phyloP scores from a whole-genome alignment of 768 basidiomycete species.

The Phaeotremella skinneri region DNA sequence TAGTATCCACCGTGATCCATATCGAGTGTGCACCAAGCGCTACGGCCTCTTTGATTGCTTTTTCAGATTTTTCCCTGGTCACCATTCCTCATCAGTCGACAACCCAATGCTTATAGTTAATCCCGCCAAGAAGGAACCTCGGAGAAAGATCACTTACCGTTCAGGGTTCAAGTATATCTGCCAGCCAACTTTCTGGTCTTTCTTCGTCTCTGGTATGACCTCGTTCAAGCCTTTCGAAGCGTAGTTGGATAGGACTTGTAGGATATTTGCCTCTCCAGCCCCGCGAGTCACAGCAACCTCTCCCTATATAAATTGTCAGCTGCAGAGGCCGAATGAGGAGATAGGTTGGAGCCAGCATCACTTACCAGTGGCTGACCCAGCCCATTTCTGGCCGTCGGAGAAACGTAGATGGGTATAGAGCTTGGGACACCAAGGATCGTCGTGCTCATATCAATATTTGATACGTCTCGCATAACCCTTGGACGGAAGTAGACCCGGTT shows the following conservation, averaged over 20 bases:
- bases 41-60: conserved; percentile 43
- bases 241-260: conserved; percentile 42
- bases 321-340: not conserved
- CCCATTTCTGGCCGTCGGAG: conserved; percentile 62
- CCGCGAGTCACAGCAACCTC: conserved; percentile 41
- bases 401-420: conserved; percentile 75
- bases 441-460: conserved; percentile 36
- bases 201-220: conserved; percentile 26
- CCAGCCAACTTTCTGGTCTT: conserved; percentile 44
- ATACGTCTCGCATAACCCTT: conserved; percentile 58
- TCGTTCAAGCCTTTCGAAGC: conserved; percentile 46
- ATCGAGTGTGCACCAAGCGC: conserved; percentile 43
- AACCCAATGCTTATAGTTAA: not conserved
- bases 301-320: conserved; percentile 17
- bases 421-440: conserved; percentile 62
- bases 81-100: not conserved
- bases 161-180: conserved; percentile 37
- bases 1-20: conserved; percentile 47
- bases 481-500: conserved; percentile 77
- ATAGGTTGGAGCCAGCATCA: not conserved
- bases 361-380: conserved; percentile 27
- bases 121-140: not conserved
- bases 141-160: conserved; percentile 11
- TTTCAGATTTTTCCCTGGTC: conserved; percentile 28
- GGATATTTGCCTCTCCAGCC: conserved; percentile 30